These are phyloP conservation scores for Phytophthora litchii DNA, from an alignment of 352 stramenopile species.

Conservation along the genomic window DNA sequence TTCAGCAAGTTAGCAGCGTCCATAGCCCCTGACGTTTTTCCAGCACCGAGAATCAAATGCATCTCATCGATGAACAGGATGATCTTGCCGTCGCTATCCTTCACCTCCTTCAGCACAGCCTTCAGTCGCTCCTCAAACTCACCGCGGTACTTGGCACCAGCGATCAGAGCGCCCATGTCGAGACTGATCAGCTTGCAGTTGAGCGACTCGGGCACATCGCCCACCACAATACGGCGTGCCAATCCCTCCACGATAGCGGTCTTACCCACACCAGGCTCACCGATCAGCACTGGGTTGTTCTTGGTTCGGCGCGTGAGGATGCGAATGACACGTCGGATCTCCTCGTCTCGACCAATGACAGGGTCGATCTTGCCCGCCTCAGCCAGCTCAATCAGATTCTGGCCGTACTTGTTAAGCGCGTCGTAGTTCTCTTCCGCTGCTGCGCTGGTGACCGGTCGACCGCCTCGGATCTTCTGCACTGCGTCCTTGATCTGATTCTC, in stretches of 20 bases:
- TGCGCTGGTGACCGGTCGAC: slow-evolving; percentile 71
- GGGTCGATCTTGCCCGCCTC: slow-evolving; percentile 97
- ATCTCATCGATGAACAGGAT: slow-evolving; percentile 99
- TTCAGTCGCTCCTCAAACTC: slow-evolving; percentile 99
- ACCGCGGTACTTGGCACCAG: slow-evolving; percentile 97
- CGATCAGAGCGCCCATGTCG: slow-evolving; percentile 97
- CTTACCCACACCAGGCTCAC: slow-evolving; percentile 97
- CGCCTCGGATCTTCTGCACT: slow-evolving; percentile 63
- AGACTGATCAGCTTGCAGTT: slow-evolving; percentile 92
- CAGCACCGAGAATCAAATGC: slow-evolving; percentile 96
- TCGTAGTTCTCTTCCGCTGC: slow-evolving; percentile 93
- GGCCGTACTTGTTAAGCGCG: slow-evolving; percentile 94
- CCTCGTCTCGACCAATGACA: slow-evolving; percentile 97
- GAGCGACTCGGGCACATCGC: slow-evolving; percentile 95
- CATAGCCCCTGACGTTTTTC: slow-evolving; percentile 93
- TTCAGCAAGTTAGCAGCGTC: slow-evolving; percentile 99
- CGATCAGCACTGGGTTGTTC: slow-evolving; percentile 98
- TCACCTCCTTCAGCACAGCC: slow-evolving; percentile 93
- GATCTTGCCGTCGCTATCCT: slow-evolving; percentile 94
- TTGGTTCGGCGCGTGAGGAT: slow-evolving; percentile 97
- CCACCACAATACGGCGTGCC: slow-evolving; percentile 95
- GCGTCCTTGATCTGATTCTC: slow-evolving; percentile 71
- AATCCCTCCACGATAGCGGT: slow-evolving; percentile 96
- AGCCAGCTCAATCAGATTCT: slow-evolving; percentile 94
- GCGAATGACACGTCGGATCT: slow-evolving; percentile 96